phyloP scores from a whole-genome alignment of 352 stramenopile genomes.

The Phytophthora aleatoria region DNA sequence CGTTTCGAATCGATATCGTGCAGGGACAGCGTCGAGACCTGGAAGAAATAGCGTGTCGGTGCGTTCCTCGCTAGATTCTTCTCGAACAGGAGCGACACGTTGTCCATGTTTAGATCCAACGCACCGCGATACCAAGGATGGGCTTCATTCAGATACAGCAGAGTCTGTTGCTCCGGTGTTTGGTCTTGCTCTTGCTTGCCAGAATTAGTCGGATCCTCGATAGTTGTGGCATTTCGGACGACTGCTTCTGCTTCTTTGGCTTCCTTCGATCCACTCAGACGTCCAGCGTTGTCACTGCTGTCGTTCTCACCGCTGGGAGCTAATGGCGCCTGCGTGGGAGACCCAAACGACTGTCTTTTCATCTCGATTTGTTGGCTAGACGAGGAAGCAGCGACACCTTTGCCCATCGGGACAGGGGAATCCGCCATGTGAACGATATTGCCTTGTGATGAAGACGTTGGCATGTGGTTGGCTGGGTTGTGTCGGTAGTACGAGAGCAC shows the following conservation, averaged over 20 bases:
- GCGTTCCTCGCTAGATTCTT: conserved; percentile 79
- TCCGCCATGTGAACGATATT: conserved; percentile 82
- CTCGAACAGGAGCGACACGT: conserved; percentile 81
- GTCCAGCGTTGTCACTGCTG: conserved; percentile 3
- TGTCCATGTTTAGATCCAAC: conserved; percentile 76
- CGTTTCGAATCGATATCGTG: conserved; percentile 83
- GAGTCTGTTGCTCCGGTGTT: conserved; percentile 41
- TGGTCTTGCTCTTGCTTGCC: conserved; percentile 24
- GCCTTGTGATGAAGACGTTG: conserved; percentile 47
- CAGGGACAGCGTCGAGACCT: conserved; percentile 77
- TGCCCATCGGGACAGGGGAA: conserved; percentile 27
- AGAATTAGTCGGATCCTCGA: conserved; percentile 14
- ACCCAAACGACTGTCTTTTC: conserved; percentile 24
- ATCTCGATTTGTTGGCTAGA: conserved; percentile 15
- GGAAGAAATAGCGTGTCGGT: conserved; percentile 84
- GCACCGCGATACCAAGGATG: conserved; percentile 83
- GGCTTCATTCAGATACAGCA: conserved; percentile 77
- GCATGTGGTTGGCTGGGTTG: conserved; percentile 79
- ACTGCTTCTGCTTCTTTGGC: conserved; percentile 24
- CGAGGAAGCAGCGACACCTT: conserved; percentile 5
- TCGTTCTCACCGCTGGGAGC: conserved; percentile 15
- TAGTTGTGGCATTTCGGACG: conserved; percentile 17
- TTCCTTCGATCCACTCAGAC: conserved; percentile 19
- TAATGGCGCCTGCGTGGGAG: neutral
- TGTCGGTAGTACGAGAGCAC: conserved; percentile 84